These are phyloP conservation scores for Syncephalastrum racemosum DNA, from an alignment of 371 early-diverging fungal species.

Conservation along the genomic window DNA sequence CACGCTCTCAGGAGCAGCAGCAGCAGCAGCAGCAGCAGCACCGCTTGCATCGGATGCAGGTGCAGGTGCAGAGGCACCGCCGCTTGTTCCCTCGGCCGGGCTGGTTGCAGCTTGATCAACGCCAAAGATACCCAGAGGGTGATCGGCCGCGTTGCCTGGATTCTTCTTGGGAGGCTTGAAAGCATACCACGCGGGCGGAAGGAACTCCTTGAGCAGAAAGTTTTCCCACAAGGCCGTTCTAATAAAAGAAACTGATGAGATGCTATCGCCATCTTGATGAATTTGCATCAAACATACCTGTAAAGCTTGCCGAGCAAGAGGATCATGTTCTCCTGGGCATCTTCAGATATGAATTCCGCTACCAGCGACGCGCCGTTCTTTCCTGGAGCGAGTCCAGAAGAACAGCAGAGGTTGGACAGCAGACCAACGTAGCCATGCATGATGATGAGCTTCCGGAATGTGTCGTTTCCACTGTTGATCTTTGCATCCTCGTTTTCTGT, in stretches of 20 bases:
- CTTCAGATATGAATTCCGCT: conserved; percentile 56
- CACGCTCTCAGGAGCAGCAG: neutral
- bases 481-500: conserved; percentile 46
- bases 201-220: conserved; percentile 55
- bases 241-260: conserved; percentile 2
- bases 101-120: conserved; percentile 2
- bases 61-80: conserved; percentile 15
- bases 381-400: conserved; percentile 65
- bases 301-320: conserved; percentile 64
- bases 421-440: conserved; percentile 67
- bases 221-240: conserved; percentile 72
- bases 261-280: neutral
- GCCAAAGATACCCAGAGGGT: conserved; percentile 43
- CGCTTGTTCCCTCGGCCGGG: conserved; percentile 4
- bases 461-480: conserved; percentile 49
- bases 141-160: conserved; percentile 20
- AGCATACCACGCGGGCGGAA: conserved; percentile 72
- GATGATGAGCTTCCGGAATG: conserved; percentile 58
- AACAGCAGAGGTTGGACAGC: conserved; percentile 74
- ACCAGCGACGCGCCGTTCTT: conserved; percentile 63
- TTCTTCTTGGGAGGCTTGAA: conserved; percentile 32
- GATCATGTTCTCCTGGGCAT: conserved; percentile 54
- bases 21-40: conserved; percentile 1
- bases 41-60: conserved; percentile 14
- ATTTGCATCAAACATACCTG: conserved; percentile 33